Base-by-base conservation (phyloP, 2,329 filamentous ascomycete genomes). In the Albophoma yamanashiensis region DNA sequence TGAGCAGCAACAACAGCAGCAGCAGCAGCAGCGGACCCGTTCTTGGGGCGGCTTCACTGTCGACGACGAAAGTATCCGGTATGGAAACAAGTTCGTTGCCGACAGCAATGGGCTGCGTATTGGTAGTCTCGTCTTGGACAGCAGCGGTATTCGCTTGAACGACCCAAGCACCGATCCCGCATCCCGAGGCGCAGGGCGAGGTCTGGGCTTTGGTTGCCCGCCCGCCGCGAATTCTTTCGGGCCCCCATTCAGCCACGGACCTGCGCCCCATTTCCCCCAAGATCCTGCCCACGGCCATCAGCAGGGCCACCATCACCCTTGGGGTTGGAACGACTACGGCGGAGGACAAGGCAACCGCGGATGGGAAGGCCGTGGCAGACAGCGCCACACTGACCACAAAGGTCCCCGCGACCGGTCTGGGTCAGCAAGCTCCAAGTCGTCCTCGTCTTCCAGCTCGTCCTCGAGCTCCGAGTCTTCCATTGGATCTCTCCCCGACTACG, bases 401-500 rank as follows among this genome's bases (percentile, higher is more conserved):
- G 64, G 67, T 20, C 57, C 59, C 22, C 64, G 62, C 11, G 60
- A 58, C n/a, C 69, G 64, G 4, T 76, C 74, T 0, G 53, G 9
- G 8, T 59, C 58, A 14, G 58, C n/a, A 25, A 73, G 70, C 0
- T 75, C 72, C 0, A 70, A 69, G 12, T 74, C 67, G 17, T 75
- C 70, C 0, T 64, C 65, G 0, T 75, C 74, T 0, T 76, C 73
- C 0, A 64, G 62, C 0, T 73, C 72, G 0, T 74, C 73, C 0
- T 70, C 70, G 9, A 70, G 68, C 25, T 75, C 73, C 1, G 69
- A 64, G 4, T 75, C 73, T 0, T 80, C 79, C 2, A 70, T 84
- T 59, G 81, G 78, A 42, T 83, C 81, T 2, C 78, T 86, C 1
- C 80, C 82, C 0, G 76, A 80, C 58, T 79, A 79, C 65, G 79